Conservation (phyloP, 495 filamentous ascomycete species). For the Talaromyces nanjingensis region DNA sequence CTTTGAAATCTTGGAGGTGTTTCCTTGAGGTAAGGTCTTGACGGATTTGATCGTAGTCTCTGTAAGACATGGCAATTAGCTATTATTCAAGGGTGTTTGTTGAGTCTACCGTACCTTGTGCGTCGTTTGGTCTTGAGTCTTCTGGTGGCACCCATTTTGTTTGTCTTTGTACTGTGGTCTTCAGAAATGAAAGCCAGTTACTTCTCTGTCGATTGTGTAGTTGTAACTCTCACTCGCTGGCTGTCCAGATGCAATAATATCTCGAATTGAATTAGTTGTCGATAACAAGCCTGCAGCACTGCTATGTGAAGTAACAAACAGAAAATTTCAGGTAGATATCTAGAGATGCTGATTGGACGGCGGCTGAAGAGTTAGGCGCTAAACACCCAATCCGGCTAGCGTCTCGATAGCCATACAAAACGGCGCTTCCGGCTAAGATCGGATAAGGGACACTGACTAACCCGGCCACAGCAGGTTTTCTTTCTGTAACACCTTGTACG, state of each 20-base stretch:
- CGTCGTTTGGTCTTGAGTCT: conserved; percentile 52
- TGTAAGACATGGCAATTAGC: conserved; percentile 19
- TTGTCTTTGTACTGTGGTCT: background rate
- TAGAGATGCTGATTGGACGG: background rate
- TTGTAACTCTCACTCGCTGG: too few species aligned
- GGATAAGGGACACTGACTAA: background rate
- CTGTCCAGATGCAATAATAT: background rate
- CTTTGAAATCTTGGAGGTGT: conserved; percentile 71
- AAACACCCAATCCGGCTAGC: background rate
- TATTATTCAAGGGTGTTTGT: background rate
- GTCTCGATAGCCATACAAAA: background rate
- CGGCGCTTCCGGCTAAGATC: conserved; percentile 2
- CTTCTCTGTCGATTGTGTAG: background rate
- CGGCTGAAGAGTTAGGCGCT: background rate
- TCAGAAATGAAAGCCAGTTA: background rate
- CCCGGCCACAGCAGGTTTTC: background rate
- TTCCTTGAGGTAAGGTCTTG: conserved; percentile 67
- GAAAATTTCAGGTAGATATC: background rate
- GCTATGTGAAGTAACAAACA: background rate
- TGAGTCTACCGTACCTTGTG: conserved; percentile 39
- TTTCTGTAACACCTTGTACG: background rate
- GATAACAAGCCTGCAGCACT: background rate
- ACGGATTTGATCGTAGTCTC: conserved; percentile 84
- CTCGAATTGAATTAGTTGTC: background rate
- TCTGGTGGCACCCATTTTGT: conserved; percentile 48